phyloP scores from a whole-genome alignment of 441 rosid genomes.

The Gossypium gossypioides region DNA sequence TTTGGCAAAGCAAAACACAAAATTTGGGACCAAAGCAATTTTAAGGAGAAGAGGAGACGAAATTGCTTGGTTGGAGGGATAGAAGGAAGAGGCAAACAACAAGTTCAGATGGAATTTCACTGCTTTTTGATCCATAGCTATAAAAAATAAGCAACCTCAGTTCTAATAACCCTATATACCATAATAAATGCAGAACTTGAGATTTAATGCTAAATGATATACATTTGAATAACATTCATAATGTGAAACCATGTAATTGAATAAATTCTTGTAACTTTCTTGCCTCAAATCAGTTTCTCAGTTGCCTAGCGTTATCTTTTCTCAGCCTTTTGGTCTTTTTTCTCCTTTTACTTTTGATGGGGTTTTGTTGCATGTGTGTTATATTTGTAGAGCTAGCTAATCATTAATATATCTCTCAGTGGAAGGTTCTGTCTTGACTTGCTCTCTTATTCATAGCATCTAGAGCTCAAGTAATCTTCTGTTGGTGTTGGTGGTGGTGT shows the following conservation, averaged over 20 bases:
- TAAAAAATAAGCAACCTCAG: not conserved
- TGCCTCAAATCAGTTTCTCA: not conserved
- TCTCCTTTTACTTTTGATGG: not conserved
- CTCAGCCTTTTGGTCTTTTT: not conserved
- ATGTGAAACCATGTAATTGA: not conserved
- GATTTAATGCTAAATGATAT: not conserved
- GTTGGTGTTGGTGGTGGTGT: not conserved
- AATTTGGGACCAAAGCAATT: not conserved
- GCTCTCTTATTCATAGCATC: not conserved
- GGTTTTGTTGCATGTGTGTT: not conserved
- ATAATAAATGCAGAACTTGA: not conserved
- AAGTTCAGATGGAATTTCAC: not conserved
- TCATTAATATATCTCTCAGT: not conserved
- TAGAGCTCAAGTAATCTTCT: not conserved
- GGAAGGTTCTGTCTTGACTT: constrained; percentile 1
- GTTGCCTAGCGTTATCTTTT: not conserved
- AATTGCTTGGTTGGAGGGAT: not conserved
- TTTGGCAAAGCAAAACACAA: not conserved
- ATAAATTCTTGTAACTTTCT: not conserved
- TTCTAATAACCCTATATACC: not conserved
- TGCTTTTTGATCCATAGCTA: not conserved
- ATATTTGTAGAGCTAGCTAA: not conserved
- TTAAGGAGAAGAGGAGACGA: not conserved
- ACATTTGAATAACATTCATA: not conserved
- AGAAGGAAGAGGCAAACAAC: not conserved